These are phyloP conservation scores for Capsicum rhomboideum DNA, from an alignment of 257 asterid genomes.

Conservation along the genomic window DNA sequence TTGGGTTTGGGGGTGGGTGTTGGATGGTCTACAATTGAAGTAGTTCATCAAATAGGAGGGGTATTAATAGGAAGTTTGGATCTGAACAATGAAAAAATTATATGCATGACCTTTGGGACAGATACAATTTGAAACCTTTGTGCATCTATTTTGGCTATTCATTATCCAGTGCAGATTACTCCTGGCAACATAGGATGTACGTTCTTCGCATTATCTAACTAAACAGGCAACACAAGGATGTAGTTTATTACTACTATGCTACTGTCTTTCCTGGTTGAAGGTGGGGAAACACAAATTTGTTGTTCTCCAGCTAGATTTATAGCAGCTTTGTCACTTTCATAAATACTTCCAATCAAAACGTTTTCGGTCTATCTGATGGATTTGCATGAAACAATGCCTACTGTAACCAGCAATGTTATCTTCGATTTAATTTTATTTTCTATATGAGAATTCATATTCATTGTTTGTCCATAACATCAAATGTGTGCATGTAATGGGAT, in stretches of 20 bases:
- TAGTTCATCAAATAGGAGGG: background rate
- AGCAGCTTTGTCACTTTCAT: background rate
- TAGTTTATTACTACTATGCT: background rate
- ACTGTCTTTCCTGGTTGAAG: background rate
- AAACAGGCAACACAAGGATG: background rate
- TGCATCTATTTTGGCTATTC: background rate
- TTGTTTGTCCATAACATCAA: background rate
- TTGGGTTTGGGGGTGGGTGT: background rate
- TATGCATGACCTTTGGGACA: background rate
- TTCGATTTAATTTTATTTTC: background rate
- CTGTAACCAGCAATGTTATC: background rate
- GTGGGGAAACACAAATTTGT: background rate
- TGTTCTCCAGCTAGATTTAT: background rate
- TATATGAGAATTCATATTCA: background rate
- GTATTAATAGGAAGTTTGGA: background rate
- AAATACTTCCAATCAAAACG: background rate
- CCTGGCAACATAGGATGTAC: background rate
- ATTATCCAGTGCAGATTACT: background rate
- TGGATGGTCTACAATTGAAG: background rate
- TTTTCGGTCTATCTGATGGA: background rate
- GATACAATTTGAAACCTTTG: background rate
- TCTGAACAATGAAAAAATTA: background rate
- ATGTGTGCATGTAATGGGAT: background rate
- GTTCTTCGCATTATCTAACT: background rate
- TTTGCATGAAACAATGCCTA: background rate